Evolutionary conservation across 2,329 filamentous ascomycete genomes (phyloP), one percentile per base, ranked within the genome.

Genomic region (Rutstroemia sp.): DNA sequence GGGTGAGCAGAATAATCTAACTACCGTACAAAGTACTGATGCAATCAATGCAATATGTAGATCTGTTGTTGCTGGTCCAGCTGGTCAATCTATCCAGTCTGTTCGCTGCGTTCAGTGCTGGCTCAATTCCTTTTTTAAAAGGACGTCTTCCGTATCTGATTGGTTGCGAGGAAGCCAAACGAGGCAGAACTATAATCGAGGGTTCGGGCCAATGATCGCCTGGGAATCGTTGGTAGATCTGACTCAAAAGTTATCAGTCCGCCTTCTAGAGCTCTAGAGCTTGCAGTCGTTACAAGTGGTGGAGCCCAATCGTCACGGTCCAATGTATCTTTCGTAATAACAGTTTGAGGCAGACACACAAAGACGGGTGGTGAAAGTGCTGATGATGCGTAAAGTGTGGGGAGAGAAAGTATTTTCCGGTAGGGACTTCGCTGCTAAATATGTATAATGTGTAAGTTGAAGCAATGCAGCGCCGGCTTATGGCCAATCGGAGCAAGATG

Each of bases 331-430:
- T 45, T 45, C n/a, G 42, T 45, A 45, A 45, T 23, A 45, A 12
- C 19, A n/a, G 42, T 19, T 45, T 23, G 23, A n/a, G 27, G 27
- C 27, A 10, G 27, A 30, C 8, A 30, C 27, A 30, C 27, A 30
- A 10, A 25, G 39, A 41, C 14, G 39, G 39, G 39, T 30, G 27
- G 27, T 30, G 27, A 10, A 30, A 30, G 27, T 30, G 8, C 3
- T 30, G 39, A n/a, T 23, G 25, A 50, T 50, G 37, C 30, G 16
- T 50, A 41, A 55, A 54, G 52, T 55, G 52, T 55, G 52, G 52
- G 46, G 52, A 50, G 52, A 37, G 17, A 44, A 50, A 30, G 37
- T 42, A 44, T 50, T 50, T 50, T 50, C 52, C 46, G 45, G 52
- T 44, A 55, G n/a, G 38, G 37, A 42, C 38, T 55, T 44, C 2